phyloP scores from a whole-genome alignment of 768 basidiomycete species.

The Phlegmacium glaucopus region DNA sequence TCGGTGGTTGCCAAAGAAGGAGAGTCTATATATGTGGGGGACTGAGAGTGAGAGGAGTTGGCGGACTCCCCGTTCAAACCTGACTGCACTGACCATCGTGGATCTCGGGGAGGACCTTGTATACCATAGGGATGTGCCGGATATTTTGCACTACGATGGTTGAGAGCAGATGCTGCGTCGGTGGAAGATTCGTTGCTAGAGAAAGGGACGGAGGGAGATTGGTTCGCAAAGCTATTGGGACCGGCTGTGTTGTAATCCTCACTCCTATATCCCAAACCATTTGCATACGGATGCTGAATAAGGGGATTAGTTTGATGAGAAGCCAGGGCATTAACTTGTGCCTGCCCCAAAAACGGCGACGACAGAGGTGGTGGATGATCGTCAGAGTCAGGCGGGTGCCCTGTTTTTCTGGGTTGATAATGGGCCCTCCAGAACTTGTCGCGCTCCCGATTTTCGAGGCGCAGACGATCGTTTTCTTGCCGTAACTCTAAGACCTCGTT shows the following conservation, averaged over 20 bases:
- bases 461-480: slow-evolving; percentile 63
- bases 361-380: slow-evolving; percentile 49
- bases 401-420: slow-evolving; percentile 63
- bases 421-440: slow-evolving; percentile 71
- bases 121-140: slow-evolving; percentile 43
- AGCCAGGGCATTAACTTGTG: slow-evolving; percentile 27
- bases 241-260: slow-evolving; percentile 43
- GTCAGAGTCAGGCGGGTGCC: slow-evolving; percentile 47
- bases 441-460: slow-evolving; percentile 63
- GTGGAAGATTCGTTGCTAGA: slow-evolving; percentile 12
- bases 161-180: slow-evolving; percentile 26
- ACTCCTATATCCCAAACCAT: slow-evolving; percentile 45
- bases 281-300: slow-evolving; percentile 31
- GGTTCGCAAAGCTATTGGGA: slow-evolving; percentile 22
- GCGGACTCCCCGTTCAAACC: slow-evolving; percentile 35
- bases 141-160: slow-evolving; percentile 51
- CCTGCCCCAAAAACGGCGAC: slow-evolving; percentile 35
- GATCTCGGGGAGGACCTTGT: slow-evolving; percentile 31
- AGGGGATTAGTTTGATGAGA: slow-evolving; percentile 32
- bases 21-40: slow-evolving; percentile 54
- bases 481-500: slow-evolving; percentile 58
- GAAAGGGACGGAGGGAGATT: slow-evolving; percentile 46
- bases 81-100: slow-evolving; percentile 34
- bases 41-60: slow-evolving; percentile 45
- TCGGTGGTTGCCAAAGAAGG: slow-evolving; percentile 46